Evolutionary conservation across 768 basidiomycete genomes (phyloP), one percentile per base, ranked within the genome.

Genomic region (Lactarius tabidus): DNA sequence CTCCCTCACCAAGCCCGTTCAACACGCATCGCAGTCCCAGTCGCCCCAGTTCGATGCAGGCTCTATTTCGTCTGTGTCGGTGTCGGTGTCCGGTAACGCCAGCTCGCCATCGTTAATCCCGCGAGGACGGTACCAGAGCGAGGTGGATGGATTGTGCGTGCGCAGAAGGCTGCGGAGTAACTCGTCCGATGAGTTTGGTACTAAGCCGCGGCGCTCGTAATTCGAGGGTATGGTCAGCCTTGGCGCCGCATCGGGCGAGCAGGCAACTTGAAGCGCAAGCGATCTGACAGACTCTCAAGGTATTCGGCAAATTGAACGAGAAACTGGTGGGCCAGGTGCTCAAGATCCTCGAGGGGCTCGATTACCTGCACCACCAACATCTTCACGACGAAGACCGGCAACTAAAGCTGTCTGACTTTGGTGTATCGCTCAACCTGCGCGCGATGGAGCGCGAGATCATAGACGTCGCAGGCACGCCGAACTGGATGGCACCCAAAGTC

Each of bases 401-500:
- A 72, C 88, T 97, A 72, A 98, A 98, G 78, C 84, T 99, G 3
- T 91, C 94, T 8, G 96, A 99, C 75, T 98, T 99, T 75, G 96
- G 96, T 55, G 96, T 98, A 17, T 98, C 95, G 28, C 87, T 98
- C 67, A 97, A 97, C 75, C 83, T 98, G 71, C 87, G 92, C 55
- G 94, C 94, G 1, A 87, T 98, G 84, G 90, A 89, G 71, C 82
- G 85, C 28, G 90, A 92, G 72, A 88, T 85, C 70, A 88, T 91
- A 73, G 90, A 90, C 70, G 90, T 93, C 31, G 89, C 91, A 8
- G 96, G 96, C 12, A 99, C 96, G 12, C 96, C 96, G 17, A 96
- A 98, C 72, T 99, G 96, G 96, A 98, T 99, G 95, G 95, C 95
- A 12, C 96, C 3, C 96, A 99, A n/a, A n/a, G n/a, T n/a, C n/a